Evolutionary conservation across 202 grass and related monocot genomes (phyloP).

Genomic region (Saccharum hybrid): DNA sequence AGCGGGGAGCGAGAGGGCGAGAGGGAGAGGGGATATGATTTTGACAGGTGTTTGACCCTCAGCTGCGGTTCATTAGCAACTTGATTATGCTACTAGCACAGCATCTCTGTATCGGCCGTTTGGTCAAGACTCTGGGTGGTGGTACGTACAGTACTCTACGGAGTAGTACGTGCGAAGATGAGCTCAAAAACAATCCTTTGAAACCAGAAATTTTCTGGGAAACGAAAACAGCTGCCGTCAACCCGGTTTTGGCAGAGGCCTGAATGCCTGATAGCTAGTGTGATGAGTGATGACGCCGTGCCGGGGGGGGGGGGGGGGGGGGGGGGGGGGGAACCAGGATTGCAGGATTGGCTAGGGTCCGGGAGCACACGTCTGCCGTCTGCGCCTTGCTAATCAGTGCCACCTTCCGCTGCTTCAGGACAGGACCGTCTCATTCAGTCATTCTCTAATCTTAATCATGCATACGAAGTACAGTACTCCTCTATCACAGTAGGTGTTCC

Average conservation of each 20-base stretch:
- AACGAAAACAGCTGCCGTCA: not conserved
- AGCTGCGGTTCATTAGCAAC: not conserved
- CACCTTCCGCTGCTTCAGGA: not conserved
- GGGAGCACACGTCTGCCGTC: not conserved
- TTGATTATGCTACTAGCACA: not conserved
- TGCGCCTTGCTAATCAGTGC: not conserved
- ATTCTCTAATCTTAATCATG: no score
- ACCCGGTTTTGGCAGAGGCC: not conserved
- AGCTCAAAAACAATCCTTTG: not conserved
- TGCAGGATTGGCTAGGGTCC: not conserved
- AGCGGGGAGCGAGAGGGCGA: not conserved
- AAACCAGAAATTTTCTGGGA: not conserved
- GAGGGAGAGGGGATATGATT: not conserved
- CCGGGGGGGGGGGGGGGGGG: no score
- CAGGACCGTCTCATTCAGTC: not conserved
- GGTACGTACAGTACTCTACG: not conserved
- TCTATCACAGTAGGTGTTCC: not conserved
- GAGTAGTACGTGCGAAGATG: not conserved
- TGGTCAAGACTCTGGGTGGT: not conserved
- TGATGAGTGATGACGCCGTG: no score
- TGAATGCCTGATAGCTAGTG: not conserved
- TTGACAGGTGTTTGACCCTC: not conserved
- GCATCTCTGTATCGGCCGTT: not conserved
- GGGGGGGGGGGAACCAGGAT: not conserved
- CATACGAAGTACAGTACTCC: not conserved